Conservation (phyloP, 208 protist species). For the Trichomonas vaginalis region DNA sequence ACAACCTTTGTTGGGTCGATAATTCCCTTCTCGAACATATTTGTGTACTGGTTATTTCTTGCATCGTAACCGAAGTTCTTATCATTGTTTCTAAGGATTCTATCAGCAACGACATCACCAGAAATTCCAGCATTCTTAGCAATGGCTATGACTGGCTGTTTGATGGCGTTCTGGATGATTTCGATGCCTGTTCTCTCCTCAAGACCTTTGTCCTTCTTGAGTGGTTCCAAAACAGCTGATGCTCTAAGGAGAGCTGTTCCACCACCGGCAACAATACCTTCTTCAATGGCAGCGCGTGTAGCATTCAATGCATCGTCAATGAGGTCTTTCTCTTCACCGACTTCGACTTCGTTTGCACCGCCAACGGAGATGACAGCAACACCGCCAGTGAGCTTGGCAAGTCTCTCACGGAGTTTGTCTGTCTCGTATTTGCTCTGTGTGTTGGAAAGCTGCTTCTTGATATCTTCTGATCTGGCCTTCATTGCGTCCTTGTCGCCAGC, state of each 20-base stretch:
- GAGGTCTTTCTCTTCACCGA: conserved; percentile 97
- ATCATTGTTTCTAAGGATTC: conserved; percentile 63
- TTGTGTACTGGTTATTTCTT: conserved; percentile 55
- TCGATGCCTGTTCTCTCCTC: conserved; percentile 81
- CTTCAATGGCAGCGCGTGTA: conserved; percentile 87
- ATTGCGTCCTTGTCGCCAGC: conserved; percentile 62
- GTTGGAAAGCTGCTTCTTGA: conserved; percentile 58
- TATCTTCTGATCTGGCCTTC: conserved; percentile 65
- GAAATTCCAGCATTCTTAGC: conserved; percentile 84
- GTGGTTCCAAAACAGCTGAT: conserved; percentile 54
- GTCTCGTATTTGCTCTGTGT: conserved; percentile 76
- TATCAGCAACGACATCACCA: conserved; percentile 83
- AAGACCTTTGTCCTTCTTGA: conserved; percentile 60
- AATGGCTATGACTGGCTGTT: conserved; percentile 52
- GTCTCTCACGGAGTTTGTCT: conserved; percentile 83
- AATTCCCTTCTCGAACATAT: conserved; percentile 94
- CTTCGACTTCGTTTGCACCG: conserved; percentile 88
- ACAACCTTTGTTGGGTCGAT: conserved; percentile 96
- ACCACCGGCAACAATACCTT: conserved; percentile 94
- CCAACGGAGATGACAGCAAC: conserved; percentile 57
- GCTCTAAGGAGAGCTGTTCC: conserved; percentile 79
- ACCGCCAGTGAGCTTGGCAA: conserved; percentile 86
- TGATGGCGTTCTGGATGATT: conserved; percentile 70
- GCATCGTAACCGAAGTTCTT: conserved; percentile 60
- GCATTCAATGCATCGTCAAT: conserved; percentile 92